Base-by-base conservation (phyloP, 352 stramenopile species). In the Phytophthora quininea region DNA sequence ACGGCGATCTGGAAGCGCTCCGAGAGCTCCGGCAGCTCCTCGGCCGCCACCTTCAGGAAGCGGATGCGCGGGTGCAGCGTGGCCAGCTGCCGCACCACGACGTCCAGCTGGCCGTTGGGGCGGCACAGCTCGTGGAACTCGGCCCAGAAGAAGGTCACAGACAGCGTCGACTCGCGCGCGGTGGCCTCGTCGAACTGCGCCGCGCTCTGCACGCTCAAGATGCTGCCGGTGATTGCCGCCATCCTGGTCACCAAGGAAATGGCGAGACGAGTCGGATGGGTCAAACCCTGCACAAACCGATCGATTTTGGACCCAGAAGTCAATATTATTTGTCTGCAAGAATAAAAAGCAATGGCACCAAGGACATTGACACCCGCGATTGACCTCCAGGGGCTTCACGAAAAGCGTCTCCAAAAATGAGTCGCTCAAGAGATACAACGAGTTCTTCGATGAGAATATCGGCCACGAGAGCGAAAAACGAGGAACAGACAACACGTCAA, bases 1-100 rank as follows among this genome's bases (percentile, higher is more conserved):
- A 97, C 86, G 0, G 88, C 87, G 50, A 99, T 93, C 64, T 89
- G 66, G 64, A 97, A 97, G 38, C 86, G 84, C 67, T 97, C 89
- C 64, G 86, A 93, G 54, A 96, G 77, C 58, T 93, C 89, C 3
- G 88, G 65, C 29, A 95, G 73, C 48, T 93, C 83, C 60, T 97
- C 90, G 32, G 90, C 91, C 46, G 92, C 87, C 19, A 96, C 77
- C 65, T 97, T 96, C 61, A 93, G 80, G 69, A 96, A 96, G 46
- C 83, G 83, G 58, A 96, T 86, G 62, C 88, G 88, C 30, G 88
- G 88, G 56, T 96, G 86, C 57, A 96, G 67, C 55, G 84, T 90
- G 37, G 88, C 88, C 38, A 96, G 70, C 64, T 96, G 88, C 14
- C 77, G 79, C 59, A 96, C 83, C 27, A 96, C 86, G n/a, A 96